Conservation (phyloP, 192 early-diverging fungal genomes). For the Martensiomyces pterosporus region DNA sequence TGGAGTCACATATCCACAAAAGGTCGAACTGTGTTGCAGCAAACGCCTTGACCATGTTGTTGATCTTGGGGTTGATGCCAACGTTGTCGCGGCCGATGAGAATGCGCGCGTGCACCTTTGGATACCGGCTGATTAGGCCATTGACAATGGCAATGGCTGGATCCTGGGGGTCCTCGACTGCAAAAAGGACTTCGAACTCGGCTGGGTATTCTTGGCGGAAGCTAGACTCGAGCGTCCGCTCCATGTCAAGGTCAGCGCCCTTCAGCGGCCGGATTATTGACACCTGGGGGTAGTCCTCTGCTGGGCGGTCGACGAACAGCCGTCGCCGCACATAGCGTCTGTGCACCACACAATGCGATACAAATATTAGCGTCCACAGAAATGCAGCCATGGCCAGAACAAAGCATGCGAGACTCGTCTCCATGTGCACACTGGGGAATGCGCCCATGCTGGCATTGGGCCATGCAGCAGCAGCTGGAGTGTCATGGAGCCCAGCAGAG, state of each 20-base stretch:
- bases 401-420: conserved; percentile 10
- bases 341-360: conserved; percentile 43
- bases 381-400: conserved; percentile 23
- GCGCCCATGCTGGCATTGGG: too few relatives aligned
- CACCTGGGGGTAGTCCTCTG: conserved; percentile 62
- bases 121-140: conserved; percentile 65
- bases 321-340: conserved; percentile 35
- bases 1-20: conserved; percentile 94
- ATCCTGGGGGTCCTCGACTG: conserved; percentile 75
- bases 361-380: conserved; percentile 24
- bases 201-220: conserved; percentile 85
- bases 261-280: conserved; percentile 93
- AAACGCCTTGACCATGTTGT: conserved; percentile 87
- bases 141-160: conserved; percentile 74
- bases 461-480: too few relatives aligned
- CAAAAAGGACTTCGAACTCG: conserved; percentile 82
- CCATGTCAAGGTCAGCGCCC: conserved; percentile 82
- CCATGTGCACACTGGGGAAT: too few relatives aligned
- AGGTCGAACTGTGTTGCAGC: conserved; percentile 75
- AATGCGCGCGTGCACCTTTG: conserved; percentile 68
- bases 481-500: too few relatives aligned
- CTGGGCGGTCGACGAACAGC: conserved; percentile 35
- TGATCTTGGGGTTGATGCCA: conserved; percentile 95
- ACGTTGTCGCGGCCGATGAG: conserved; percentile 76
- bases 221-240: conserved; percentile 76